Conservation (phyloP, 1,284 basidiomycete genomes). For the Pascua sp. region DNA sequence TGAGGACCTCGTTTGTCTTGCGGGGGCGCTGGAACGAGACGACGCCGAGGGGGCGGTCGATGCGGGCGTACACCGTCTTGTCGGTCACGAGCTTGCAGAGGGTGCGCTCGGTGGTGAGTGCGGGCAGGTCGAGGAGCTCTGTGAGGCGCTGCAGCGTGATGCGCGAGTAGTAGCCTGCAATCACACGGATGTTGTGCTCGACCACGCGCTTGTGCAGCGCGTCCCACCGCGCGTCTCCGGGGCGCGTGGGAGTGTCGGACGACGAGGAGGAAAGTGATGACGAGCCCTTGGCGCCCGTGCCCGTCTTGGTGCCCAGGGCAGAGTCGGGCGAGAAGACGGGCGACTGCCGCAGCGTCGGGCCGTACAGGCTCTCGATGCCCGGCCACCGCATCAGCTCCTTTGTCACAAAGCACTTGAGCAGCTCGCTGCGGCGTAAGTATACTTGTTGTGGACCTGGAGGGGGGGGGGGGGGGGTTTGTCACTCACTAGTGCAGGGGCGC, state of each 20-base stretch:
- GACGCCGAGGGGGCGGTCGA: constrained; percentile 86
- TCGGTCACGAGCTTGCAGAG: constrained; percentile 86
- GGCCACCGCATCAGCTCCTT: constrained; percentile 98
- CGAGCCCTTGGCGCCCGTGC: constrained; percentile 27
- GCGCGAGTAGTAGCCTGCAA: constrained; percentile 90
- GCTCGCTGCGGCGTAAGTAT: no score
- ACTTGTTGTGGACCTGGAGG: no score
- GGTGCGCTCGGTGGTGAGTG: constrained; percentile 77
- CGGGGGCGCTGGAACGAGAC: constrained; percentile 78
- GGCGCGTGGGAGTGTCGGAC: constrained; percentile 4
- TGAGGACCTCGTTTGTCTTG: constrained; percentile 82
- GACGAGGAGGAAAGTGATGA: not conserved
- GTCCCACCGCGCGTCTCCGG: constrained; percentile 79
- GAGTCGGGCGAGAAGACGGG: constrained; percentile 66
- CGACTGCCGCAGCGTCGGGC: constrained; percentile 72
- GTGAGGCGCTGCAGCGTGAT: constrained; percentile 82
- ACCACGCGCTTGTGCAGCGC: constrained; percentile 93
- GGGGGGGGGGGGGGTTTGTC: no score
- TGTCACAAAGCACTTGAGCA: constrained; percentile 94
- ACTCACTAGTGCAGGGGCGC: constrained; percentile 77
- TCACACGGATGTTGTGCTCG: constrained; percentile 96
- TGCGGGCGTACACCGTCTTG: constrained; percentile 87
- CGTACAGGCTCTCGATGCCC: constrained; percentile 88
- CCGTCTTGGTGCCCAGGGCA: constrained; percentile 41
- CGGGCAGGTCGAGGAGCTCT: constrained; percentile 79